A percentile compares a stretch with the other conserved stretches of the same genome.
phyloP scores from a whole-genome alignment of 2,329 filamentous ascomycete species.

The Penicillium verrucosum region DNA sequence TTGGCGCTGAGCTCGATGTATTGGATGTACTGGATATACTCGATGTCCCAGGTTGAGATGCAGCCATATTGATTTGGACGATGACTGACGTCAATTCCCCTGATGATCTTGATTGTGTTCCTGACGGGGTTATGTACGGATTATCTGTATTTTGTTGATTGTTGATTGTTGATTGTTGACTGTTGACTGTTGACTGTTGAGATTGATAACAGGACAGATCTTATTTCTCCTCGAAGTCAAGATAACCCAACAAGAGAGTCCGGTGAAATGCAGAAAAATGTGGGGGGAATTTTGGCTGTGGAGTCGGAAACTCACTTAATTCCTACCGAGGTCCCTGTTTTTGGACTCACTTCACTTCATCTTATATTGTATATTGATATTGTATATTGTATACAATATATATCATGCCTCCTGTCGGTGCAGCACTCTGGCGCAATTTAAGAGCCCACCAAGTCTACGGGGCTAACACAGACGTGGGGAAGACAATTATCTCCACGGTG shows the following conservation, averaged over 20 bases:
- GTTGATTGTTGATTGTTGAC: not conserved
- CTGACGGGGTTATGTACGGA: no score
- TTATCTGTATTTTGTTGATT: not conserved
- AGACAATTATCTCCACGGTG: slow-evolving; percentile 74
- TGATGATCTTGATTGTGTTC: not conserved
- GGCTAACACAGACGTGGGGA: slow-evolving; percentile 80
- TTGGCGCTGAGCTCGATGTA: not conserved
- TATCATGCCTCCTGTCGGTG: slow-evolving; percentile 51
- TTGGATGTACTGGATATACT: not conserved
- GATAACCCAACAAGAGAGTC: slow-evolving; percentile 4
- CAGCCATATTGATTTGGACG: not conserved
- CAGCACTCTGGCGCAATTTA: slow-evolving; percentile 65
- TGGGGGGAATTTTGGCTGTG: slow-evolving; percentile 7
- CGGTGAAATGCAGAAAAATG: not conserved
- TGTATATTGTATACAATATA: not conserved
- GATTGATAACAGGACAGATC: not conserved
- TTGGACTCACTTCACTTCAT: slow-evolving; percentile 7
- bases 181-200: not conserved
- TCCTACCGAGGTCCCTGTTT: not conserved
- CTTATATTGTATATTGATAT: not conserved
- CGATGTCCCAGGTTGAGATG: no score
- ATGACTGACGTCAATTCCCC: not conserved
- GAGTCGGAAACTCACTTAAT: slow-evolving; percentile 12
- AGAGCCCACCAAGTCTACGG: slow-evolving; percentile 74
- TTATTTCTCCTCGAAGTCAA: not conserved